phyloP scores from a whole-genome alignment of 2,329 filamentous ascomycete species.

The Aspergillus oerlinghausenensis region DNA sequence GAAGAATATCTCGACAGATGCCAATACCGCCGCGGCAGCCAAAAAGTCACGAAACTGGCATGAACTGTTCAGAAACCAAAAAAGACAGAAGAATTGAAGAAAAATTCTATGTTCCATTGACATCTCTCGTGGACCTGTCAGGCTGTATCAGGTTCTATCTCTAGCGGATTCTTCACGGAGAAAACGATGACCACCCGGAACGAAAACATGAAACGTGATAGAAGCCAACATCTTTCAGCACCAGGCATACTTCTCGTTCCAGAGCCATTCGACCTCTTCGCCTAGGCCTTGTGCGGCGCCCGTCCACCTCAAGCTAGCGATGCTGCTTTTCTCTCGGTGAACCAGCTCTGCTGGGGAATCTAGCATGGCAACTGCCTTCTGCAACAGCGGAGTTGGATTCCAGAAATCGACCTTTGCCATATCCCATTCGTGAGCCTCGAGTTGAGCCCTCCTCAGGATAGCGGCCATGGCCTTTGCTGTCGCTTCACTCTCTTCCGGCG shows the following conservation, averaged over 20 bases:
- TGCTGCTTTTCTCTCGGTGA: conserved; percentile 44
- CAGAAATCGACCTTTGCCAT: conserved; percentile 71
- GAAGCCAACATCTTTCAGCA: conserved; percentile 29
- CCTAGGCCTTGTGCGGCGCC: conserved; percentile 34
- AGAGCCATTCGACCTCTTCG: conserved; percentile 42
- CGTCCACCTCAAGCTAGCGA: conserved; percentile 45
- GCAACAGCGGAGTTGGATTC: conserved; percentile 64
- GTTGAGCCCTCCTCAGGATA: conserved; percentile 63
- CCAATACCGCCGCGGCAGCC: conserved; percentile 20
- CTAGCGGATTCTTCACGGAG: neutral
- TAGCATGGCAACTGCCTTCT: conserved; percentile 38
- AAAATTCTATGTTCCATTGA: conserved; percentile 12
- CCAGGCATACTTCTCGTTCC: conserved; percentile 49
- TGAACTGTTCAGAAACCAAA: conserved; percentile 38
- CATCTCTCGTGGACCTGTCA: conserved; percentile 7
- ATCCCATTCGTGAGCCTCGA: conserved; percentile 67
- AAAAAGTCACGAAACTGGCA: conserved; percentile 42
- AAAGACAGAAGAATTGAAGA: conserved; percentile 26
- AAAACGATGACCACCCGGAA: conserved; percentile 4
- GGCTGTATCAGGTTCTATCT: conserved; percentile 13
- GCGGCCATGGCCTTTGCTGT: conserved; percentile 54
- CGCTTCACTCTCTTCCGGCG: conserved; percentile 43
- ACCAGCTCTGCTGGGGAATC: conserved; percentile 36
- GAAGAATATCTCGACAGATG: conserved; percentile 20
- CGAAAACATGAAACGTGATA: conserved; percentile 5